A percentile compares a stretch with the other conserved stretches of the same genome.
phyloP scores from a whole-genome alignment of 1,139 yeast genomes.

The Saccharomyces hybrid region DNA sequence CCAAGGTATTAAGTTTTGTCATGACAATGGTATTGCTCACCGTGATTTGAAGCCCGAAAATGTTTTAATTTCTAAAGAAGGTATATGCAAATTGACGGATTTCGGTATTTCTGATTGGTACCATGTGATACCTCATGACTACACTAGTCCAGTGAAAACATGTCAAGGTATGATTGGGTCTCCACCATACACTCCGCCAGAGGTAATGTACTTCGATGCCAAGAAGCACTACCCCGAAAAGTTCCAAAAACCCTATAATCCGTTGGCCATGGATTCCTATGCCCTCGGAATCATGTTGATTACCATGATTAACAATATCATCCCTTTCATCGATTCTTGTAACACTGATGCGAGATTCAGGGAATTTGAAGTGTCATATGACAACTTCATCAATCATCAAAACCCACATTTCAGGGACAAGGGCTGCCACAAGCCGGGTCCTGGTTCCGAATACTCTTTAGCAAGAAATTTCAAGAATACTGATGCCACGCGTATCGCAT shows the following conservation, averaged over 20 bases:
- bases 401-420: constrained; percentile 48
- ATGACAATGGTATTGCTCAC: constrained; percentile 75
- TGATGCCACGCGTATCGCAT: constrained; percentile 61
- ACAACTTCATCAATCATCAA: constrained; percentile 38
- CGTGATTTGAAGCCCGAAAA: constrained; percentile 94
- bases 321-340: constrained; percentile 53
- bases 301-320: constrained; percentile 49
- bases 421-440: constrained; percentile 44
- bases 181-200: constrained; percentile 77
- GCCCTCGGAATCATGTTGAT: constrained; percentile 60
- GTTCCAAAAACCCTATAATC: constrained; percentile 44
- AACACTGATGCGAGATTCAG: constrained; percentile 47
- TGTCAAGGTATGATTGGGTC: constrained; percentile 55
- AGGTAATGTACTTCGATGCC: constrained; percentile 49
- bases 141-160: constrained; percentile 39
- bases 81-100: constrained; percentile 64
- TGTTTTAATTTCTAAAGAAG: constrained; percentile 50
- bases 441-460: constrained; percentile 60
- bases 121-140: constrained; percentile 49
- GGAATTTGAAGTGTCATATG: constrained; percentile 49
- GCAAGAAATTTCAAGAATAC: constrained; percentile 51
- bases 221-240: constrained; percentile 27
- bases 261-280: constrained; percentile 66
- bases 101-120: constrained; percentile 69
- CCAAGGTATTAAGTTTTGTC: constrained; percentile 61